phyloP scores from a whole-genome alignment of 164 flowering plant species.

The Piper betle region DNA sequence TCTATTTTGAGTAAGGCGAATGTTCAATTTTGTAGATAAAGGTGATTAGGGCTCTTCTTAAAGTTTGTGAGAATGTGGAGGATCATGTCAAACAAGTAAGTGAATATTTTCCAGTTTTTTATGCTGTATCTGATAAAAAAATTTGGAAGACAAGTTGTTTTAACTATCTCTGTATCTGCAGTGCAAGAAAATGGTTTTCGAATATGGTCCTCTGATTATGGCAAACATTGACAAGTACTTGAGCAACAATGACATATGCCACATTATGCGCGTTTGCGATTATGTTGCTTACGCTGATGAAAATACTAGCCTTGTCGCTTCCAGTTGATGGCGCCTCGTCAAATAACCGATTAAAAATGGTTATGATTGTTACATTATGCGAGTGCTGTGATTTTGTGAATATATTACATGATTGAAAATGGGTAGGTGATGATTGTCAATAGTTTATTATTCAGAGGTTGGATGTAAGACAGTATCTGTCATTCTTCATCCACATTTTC shows the following conservation, averaged over 20 bases:
- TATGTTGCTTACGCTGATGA: not conserved
- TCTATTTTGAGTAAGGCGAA: not conserved
- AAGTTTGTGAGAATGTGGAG: slow-evolving; percentile 11
- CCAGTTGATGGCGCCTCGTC: not conserved
- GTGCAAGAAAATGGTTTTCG: slow-evolving; percentile 16
- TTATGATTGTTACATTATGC: too few relatives aligned
- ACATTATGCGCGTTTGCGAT: slow-evolving; percentile 9
- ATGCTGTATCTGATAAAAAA: not conserved
- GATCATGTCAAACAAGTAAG: slow-evolving; percentile 11
- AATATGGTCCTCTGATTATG: slow-evolving; percentile 13
- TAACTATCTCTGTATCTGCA: slow-evolving; percentile 2
- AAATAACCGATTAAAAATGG: not conserved
- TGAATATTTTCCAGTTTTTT: not conserved
- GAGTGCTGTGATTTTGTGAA: too few relatives aligned
- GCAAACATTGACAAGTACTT: slow-evolving; percentile 11
- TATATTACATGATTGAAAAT: not conserved
- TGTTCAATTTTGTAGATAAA: slow-evolving; percentile 13
- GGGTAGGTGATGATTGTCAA: too few relatives aligned
- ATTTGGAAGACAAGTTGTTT: not conserved
- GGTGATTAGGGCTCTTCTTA: slow-evolving; percentile 8
- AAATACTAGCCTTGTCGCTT: not conserved
- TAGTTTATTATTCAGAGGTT: too few relatives aligned
- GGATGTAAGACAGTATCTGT: too few relatives aligned
- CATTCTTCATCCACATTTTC: too few relatives aligned
- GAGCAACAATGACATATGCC: slow-evolving; percentile 11